Base-by-base conservation (phyloP, 1,139 yeast genomes). In the Taphrina pruni region DNA sequence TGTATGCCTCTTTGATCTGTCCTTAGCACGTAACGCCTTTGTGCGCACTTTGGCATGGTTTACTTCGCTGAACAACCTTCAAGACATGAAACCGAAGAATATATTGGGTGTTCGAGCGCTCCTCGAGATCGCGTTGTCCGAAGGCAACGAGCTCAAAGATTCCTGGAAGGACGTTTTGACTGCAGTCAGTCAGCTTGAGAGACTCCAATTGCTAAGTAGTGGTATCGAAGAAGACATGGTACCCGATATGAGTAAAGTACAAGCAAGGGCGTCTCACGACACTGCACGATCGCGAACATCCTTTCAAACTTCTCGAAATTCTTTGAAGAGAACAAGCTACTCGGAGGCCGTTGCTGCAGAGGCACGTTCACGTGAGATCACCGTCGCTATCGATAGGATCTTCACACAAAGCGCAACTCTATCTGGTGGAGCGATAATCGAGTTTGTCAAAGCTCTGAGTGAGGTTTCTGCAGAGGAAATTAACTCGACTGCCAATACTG, bases 391-490 rank as follows among this genome's bases (percentile, higher is more conserved):
- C 77, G 99, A 95, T 78, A 88, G 86, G 75, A 88, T 95, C 1
- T 94, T 91, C 76, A 87, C 96, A 0, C 90, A 89, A 75, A 90
- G 96, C 76, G 86, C 94, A 1, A 85, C 85, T 66, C 84, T 95
- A 72, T 84, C 88, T 38, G 97, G 97, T 70, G 88, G 86, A 65
- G 95, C 94, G 11, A 94, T 95, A 71, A 87, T 90, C 66, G 89
- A 87, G 71, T 94, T 95, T 79, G 96, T 95, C 55, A 86, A 83
- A 69, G 97, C 98, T 0, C 82, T 95, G 72, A 87, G 96, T 7
- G 89, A 87, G 72, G 97, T 95, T 35, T 89, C 97, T 0, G 81
- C 87, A 60, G 98, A 93, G 75, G 99, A 95, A 78, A 91, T 94
- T 71, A 93, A 90, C 73, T 89, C 96, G 0, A 89, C 97, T 0